Conservation (phyloP, 2,329 filamentous ascomycete genomes). For the Phaeosphaeriaceae sp. region DNA sequence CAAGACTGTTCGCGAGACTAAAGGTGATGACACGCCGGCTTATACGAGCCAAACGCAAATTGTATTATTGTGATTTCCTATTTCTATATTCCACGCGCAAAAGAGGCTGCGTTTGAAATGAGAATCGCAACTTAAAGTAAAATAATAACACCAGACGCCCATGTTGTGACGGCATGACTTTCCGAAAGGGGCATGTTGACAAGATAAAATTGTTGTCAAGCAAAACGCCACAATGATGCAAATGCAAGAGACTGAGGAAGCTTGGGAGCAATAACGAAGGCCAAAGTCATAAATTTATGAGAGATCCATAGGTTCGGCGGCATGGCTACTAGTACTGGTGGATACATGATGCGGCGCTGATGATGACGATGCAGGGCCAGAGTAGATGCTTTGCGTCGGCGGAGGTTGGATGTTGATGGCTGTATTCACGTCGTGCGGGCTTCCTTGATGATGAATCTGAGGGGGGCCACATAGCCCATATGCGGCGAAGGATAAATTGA, state of each 20-base stretch:
- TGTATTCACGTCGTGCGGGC: constrained; percentile 17
- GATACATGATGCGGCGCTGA: constrained; percentile 3
- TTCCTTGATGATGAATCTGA: constrained; percentile 14
- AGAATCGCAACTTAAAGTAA: too few relatives aligned
- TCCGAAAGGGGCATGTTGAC: too few relatives aligned
- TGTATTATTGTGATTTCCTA: not conserved
- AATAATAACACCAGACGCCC: too few relatives aligned
- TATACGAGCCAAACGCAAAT: too few relatives aligned
- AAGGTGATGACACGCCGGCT: too few relatives aligned
- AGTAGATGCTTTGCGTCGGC: constrained; percentile 17
- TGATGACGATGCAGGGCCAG: constrained; percentile 4
- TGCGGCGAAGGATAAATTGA: constrained; percentile 18
- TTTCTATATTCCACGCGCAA: too few relatives aligned
- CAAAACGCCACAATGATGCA: not conserved
- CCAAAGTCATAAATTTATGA: constrained; percentile 3
- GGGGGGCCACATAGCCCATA: constrained; percentile 31
- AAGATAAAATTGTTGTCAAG: not conserved
- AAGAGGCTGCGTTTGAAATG: too few relatives aligned
- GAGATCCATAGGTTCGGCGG: constrained; percentile 29
- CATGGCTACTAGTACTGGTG: constrained; percentile 10
- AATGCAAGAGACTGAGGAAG: not conserved
- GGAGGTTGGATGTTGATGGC: constrained; percentile 29
- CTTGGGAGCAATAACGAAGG: not conserved
- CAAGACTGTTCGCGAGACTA: too few relatives aligned
- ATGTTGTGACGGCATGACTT: too few relatives aligned